phyloP scores from a whole-genome alignment of 129 eudicot species.

The Glebionis coronaria region DNA sequence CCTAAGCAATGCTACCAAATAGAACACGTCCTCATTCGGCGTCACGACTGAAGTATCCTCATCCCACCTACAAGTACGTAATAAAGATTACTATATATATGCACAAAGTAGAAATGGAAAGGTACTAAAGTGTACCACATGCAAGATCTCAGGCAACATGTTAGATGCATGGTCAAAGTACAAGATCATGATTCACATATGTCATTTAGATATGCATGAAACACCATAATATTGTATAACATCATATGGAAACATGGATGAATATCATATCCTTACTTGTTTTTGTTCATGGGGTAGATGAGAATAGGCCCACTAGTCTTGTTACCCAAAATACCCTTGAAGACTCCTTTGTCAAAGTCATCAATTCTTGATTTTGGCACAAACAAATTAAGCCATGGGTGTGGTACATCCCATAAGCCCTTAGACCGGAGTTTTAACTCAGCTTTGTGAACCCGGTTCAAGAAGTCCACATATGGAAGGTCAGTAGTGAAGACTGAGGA shows the following conservation, averaged over 20 bases:
- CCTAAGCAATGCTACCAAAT: slow-evolving; percentile 76
- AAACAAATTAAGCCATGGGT: slow-evolving; percentile 88
- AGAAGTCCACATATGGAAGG: slow-evolving; percentile 67
- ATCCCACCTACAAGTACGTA: slow-evolving; percentile 52
- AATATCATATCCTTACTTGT: slow-evolving; percentile 54
- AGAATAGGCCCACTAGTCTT: slow-evolving; percentile 89
- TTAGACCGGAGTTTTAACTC: slow-evolving; percentile 85
- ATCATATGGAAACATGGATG: slow-evolving; percentile 24
- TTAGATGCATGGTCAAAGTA: slow-evolving; percentile 33
- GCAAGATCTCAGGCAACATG: slow-evolving; percentile 36
- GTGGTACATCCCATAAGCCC: slow-evolving; percentile 93
- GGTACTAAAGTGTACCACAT: slow-evolving; percentile 25
- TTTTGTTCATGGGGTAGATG: slow-evolving; percentile 91
- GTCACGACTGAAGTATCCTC: slow-evolving; percentile 63
- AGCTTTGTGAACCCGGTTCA: slow-evolving; percentile 98
- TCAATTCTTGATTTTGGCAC: slow-evolving; percentile 81
- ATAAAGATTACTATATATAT: neutral
- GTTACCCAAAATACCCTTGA: slow-evolving; percentile 88
- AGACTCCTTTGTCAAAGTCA: slow-evolving; percentile 75
- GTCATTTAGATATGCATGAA: slow-evolving; percentile 37
- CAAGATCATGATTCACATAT: slow-evolving; percentile 23
- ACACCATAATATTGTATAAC: slow-evolving; percentile 23
- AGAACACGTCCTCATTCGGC: slow-evolving; percentile 76
- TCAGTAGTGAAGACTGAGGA: slow-evolving; percentile 71
- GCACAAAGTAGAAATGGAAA: slow-evolving; percentile 15